Evolutionary conservation across 805 yeast genomes (phyloP).

Genomic region (Kluyveromyces nonfermentans): DNA sequence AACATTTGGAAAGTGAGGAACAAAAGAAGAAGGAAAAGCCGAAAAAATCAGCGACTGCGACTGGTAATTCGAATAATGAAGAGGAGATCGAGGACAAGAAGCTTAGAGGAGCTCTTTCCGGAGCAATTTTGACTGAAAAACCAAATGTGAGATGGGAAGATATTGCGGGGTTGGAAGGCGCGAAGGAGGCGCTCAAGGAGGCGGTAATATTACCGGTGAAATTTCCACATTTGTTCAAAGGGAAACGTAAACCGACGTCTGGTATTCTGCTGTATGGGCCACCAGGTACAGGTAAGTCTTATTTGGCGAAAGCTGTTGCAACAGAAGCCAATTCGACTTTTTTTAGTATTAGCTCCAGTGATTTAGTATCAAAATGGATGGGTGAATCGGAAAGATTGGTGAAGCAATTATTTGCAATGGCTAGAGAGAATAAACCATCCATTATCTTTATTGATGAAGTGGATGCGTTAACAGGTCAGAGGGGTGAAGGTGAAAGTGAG

Average conservation of each 20-base stretch:
- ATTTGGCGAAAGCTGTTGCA: constrained; percentile 95
- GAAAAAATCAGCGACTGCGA: constrained; percentile 36
- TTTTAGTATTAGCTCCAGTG: constrained; percentile 92
- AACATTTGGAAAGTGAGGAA: constrained; percentile 63
- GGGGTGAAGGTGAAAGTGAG: constrained; percentile 97
- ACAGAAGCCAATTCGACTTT: constrained; percentile 97
- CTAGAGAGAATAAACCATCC: constrained; percentile 90
- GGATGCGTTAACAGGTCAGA: constrained; percentile 94
- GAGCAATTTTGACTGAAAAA: constrained; percentile 82
- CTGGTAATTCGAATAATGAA: constrained; percentile 53
- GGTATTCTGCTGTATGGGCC: constrained; percentile 88
- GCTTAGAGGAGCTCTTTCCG: constrained; percentile 80
- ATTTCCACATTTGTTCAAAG: constrained; percentile 91
- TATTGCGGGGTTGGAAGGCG: constrained; percentile 90
- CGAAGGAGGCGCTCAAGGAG: constrained; percentile 93
- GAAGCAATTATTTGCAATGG: constrained; percentile 90
- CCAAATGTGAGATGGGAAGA: constrained; percentile 94
- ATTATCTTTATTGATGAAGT: constrained; percentile 97
- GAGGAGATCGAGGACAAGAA: constrained; percentile 81
- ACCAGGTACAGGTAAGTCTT: constrained; percentile 98
- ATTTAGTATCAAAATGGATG: constrained; percentile 97
- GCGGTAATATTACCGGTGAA: constrained; percentile 94
- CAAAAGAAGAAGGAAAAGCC: constrained; percentile 42
- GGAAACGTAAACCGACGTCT: constrained; percentile 84
- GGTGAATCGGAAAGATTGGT: constrained; percentile 96